Evolutionary conservation across 495 filamentous ascomycete species (phyloP).

Genomic region (Clavariopsis aquatica): DNA sequence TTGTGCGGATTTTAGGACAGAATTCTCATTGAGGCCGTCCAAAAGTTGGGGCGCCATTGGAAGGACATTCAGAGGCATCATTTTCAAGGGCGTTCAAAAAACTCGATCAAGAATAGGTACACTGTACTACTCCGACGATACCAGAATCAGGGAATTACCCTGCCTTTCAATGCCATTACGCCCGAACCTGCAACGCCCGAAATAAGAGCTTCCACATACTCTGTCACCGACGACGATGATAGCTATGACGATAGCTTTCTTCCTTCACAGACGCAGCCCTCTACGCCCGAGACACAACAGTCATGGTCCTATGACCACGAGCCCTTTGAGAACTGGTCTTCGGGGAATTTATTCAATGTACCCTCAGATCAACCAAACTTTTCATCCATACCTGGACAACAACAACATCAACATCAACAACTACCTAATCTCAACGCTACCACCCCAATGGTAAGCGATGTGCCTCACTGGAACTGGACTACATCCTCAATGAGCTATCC

Average conservation of each 20-base stretch:
- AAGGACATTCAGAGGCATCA: conserved; percentile 46
- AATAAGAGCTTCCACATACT: neutral
- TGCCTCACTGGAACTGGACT: conserved; percentile 25
- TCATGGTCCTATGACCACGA: conserved; percentile 25
- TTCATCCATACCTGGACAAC: neutral
- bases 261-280: conserved; percentile 17
- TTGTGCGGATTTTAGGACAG: conserved; percentile 38
- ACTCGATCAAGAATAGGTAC: conserved; percentile 38
- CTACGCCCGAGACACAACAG: conserved; percentile 21
- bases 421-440: neutral
- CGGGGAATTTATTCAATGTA: conserved; percentile 10
- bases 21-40: conserved; percentile 44
- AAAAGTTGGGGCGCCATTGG: conserved; percentile 46
- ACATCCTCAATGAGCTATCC: conserved; percentile 13
- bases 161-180: conserved; percentile 3
- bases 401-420: neutral
- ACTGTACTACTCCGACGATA: conserved; percentile 30
- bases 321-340: conserved; percentile 16
- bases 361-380: conserved; percentile 1
- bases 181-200: neutral
- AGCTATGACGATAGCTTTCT: conserved; percentile 15
- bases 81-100: conserved; percentile 46
- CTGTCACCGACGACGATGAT: conserved; percentile 20
- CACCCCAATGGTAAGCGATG: neutral
- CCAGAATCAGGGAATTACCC: conserved; percentile 31